Evolutionary conservation across 805 yeast genomes (phyloP).

Genomic region (Priceomyces carsonii): DNA sequence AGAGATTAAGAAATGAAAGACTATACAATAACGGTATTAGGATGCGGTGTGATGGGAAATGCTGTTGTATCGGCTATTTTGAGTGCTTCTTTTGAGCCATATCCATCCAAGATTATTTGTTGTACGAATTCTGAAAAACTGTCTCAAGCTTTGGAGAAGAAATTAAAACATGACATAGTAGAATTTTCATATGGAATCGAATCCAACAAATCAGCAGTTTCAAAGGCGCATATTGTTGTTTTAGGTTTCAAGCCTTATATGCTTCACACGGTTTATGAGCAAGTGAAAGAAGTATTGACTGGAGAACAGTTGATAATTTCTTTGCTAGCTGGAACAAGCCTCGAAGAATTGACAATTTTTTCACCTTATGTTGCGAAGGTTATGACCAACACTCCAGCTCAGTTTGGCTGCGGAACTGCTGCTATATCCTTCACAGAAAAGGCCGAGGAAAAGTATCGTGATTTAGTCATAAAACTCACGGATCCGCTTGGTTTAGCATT

Average conservation of each 20-base stretch:
- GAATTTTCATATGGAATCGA: slow-evolving; percentile 46
- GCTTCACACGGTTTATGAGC: slow-evolving; percentile 59
- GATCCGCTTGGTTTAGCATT: slow-evolving; percentile 67
- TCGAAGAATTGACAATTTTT: slow-evolving; percentile 58
- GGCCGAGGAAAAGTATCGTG: slow-evolving; percentile 45
- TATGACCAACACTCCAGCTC: slow-evolving; percentile 98
- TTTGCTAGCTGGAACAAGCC: slow-evolving; percentile 90
- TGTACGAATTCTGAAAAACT: slow-evolving; percentile 54
- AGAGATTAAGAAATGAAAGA: slow-evolving; percentile 17
- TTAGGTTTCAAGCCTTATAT: slow-evolving; percentile 89
- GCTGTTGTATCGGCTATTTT: slow-evolving; percentile 84
- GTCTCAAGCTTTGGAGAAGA: slow-evolving; percentile 47
- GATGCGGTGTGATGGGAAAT: slow-evolving; percentile 95
- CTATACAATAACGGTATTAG: slow-evolving; percentile 75
- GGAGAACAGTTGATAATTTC: slow-evolving; percentile 69
- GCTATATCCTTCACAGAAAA: slow-evolving; percentile 72
- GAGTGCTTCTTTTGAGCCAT: slow-evolving; percentile 46
- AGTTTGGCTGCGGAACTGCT: slow-evolving; percentile 91
- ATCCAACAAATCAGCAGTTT: slow-evolving; percentile 59
- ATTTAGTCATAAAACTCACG: slow-evolving; percentile 52
- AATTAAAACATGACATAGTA: slow-evolving; percentile 44
- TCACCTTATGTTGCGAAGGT: slow-evolving; percentile 74
- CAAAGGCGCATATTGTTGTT: slow-evolving; percentile 65
- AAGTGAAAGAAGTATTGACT: slow-evolving; percentile 46
- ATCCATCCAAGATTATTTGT: slow-evolving; percentile 75